These are phyloP conservation scores for Claviceps spartinae DNA, from an alignment of 2,329 filamentous ascomycete species.

Conservation along the genomic window DNA sequence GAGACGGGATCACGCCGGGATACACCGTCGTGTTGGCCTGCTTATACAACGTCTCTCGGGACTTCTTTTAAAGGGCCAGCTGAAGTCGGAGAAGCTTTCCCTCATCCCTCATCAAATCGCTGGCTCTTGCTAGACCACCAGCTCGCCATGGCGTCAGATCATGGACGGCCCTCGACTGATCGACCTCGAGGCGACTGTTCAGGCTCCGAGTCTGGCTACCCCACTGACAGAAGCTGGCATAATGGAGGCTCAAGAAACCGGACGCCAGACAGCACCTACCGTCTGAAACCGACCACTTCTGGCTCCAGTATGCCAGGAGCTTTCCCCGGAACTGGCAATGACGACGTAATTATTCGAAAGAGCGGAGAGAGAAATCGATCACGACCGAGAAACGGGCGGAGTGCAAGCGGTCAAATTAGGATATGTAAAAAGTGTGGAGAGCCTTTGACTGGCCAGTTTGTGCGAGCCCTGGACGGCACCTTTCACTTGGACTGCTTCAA, in stretches of 20 bases:
- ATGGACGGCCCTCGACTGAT: constrained; percentile 28
- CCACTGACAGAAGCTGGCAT: constrained; percentile 23
- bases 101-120: background rate
- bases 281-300: constrained; percentile 21
- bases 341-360: constrained; percentile 30
- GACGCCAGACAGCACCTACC: constrained; percentile 24
- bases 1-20: constrained; percentile 10
- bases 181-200: constrained; percentile 18
- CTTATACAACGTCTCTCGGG: background rate
- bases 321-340: constrained; percentile 18
- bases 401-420: constrained; percentile 46
- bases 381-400: constrained; percentile 37
- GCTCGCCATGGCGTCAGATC: constrained; percentile 31
- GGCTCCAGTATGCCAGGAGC: constrained; percentile 19
- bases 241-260: constrained; percentile 18
- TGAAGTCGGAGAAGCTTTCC: constrained; percentile 4
- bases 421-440: constrained; percentile 81
- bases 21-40: constrained; percentile 1
- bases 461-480: constrained; percentile 81
- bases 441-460: constrained; percentile 85
- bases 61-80: constrained; percentile 11
- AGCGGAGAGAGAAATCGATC: constrained; percentile 47
- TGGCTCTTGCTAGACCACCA: constrained; percentile 1
- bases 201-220: constrained; percentile 18
- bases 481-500: constrained; percentile 98